A percentile compares a stretch with the other conserved stretches of the same genome.
phyloP scores from a whole-genome alignment of 805 yeast species.

The Dipodascopsis tothii region DNA sequence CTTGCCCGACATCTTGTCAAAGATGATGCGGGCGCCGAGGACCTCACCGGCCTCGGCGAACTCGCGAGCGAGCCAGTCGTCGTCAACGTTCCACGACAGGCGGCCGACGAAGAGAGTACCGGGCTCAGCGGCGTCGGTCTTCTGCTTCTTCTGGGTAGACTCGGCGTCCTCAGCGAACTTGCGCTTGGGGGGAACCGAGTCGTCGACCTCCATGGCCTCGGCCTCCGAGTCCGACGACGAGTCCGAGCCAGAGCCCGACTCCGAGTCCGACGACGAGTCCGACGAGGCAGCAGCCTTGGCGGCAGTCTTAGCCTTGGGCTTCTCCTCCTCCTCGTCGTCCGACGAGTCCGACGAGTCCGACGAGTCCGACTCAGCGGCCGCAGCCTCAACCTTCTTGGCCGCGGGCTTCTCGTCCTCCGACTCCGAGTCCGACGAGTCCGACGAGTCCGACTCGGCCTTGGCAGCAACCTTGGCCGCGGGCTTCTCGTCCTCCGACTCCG shows the following conservation, averaged over 20 bases:
- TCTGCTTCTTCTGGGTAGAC: slow-evolving; percentile 48
- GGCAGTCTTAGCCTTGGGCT: slow-evolving; percentile 12
- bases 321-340: slow-evolving; percentile 1
- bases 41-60: slow-evolving; percentile 81
- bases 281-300: slow-evolving; percentile 27
- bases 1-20: slow-evolving; percentile 85
- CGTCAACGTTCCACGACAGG: slow-evolving; percentile 94
- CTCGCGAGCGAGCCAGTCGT: slow-evolving; percentile 83
- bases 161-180: slow-evolving; percentile 41
- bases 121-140: slow-evolving; percentile 48
- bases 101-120: slow-evolving; percentile 94
- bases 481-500: slow-evolving; percentile 29
- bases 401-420: slow-evolving; percentile 17
- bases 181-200: slow-evolving; percentile 28
- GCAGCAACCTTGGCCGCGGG: slow-evolving; percentile 28
- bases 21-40: slow-evolving; percentile 80
- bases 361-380: slow-evolving; percentile 11
- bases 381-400: slow-evolving; percentile 11
- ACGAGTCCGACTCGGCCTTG: slow-evolving; percentile 28
- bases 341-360: too few relatives aligned
- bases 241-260: slow-evolving; percentile 25
- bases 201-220: slow-evolving; percentile 24
- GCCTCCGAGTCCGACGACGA: slow-evolving; percentile 26
- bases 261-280: slow-evolving; percentile 27
- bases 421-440: slow-evolving; percentile 29